Evolutionary conservation across 768 basidiomycete species (phyloP), one percentile per base, ranked within the genome.

Genomic region (Pleurotus eryngii): DNA sequence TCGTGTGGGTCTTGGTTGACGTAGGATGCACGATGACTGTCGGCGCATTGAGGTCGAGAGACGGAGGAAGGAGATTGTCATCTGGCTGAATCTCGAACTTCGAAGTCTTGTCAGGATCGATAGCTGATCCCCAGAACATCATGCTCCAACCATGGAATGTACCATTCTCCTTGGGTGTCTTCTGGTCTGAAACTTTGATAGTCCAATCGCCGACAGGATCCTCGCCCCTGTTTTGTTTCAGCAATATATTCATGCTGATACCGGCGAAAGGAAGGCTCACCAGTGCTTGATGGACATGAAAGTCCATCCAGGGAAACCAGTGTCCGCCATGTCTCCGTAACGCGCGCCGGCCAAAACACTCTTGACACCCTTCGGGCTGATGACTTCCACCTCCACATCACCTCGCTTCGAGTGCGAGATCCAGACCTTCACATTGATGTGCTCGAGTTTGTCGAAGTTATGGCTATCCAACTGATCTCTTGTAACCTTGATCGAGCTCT

Each of bases 241-340:
- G 20, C 18, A 9, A 18, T 15, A n/a, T 12, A 43, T 14, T 43
- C 15, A 4, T 12, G 18, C 40, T 8, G 39, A 5, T 2, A 39
- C 5, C 20, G 18, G 40, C 9, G 22, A 4, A 11, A 26, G 47
- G 8, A 15, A 12, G 46, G 72, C 84, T 69, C 57, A 95, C 96
- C 97, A 99, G 66, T 99, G 97, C 72, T 99, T 99, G 56, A 98
- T 83, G 30, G 85, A 84, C 95, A 98, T 98, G 69, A 99, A 99
- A n/a, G 81, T 87, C 97, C 97, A 99, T 0, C 92, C 95, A n/a
- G 84, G 83, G 69, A 81, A 96, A 7, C 97, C 96, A 7, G 77
- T 79, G 4, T 65, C 69, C 15, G 81, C 86, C 38, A 68, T 68
- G 67, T 99, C 97, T 11, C 76, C 76, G 35, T 76, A 65, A 60